phyloP scores from a whole-genome alignment of 78 protist species.

The Parvularia atlantis region DNA sequence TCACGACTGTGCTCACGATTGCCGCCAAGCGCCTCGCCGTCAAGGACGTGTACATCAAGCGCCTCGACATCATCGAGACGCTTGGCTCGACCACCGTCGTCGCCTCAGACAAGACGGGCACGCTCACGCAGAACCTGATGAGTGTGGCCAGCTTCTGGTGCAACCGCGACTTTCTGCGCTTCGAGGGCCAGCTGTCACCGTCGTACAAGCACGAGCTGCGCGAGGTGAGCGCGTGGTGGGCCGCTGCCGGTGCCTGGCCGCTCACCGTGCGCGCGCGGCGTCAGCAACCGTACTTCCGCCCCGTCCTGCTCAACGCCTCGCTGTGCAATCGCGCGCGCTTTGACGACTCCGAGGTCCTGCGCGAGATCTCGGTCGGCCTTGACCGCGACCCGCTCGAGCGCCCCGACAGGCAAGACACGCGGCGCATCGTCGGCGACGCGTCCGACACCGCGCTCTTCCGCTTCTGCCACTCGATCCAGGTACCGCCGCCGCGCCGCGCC shows the following conservation, averaged over 20 bases:
- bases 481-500: neutral
- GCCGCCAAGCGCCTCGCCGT: constrained; percentile 74
- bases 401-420: too few relatives aligned
- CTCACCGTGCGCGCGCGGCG: too few relatives aligned
- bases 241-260: neutral
- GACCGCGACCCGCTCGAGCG: too few relatives aligned
- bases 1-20: constrained; percentile 78
- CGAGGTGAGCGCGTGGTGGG: too few relatives aligned
- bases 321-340: neutral
- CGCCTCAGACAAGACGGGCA: constrained; percentile 96
- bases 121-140: constrained; percentile 79
- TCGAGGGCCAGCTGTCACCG: too few relatives aligned
- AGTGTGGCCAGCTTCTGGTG: neutral
- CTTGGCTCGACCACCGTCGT: constrained; percentile 86
- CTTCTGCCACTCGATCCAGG: too few relatives aligned
- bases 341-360: neutral
- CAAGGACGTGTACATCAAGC: constrained; percentile 69
- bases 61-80: constrained; percentile 85
- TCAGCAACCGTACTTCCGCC: too few relatives aligned
- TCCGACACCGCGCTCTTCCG: constrained; percentile 34
- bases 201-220: neutral
- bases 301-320: neutral
- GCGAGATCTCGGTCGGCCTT: too few relatives aligned
- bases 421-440: too few relatives aligned
- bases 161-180: neutral